Base-by-base conservation (phyloP, 108 stramenopile genomes). In the Pseudonitzschia multiseries region DNA sequence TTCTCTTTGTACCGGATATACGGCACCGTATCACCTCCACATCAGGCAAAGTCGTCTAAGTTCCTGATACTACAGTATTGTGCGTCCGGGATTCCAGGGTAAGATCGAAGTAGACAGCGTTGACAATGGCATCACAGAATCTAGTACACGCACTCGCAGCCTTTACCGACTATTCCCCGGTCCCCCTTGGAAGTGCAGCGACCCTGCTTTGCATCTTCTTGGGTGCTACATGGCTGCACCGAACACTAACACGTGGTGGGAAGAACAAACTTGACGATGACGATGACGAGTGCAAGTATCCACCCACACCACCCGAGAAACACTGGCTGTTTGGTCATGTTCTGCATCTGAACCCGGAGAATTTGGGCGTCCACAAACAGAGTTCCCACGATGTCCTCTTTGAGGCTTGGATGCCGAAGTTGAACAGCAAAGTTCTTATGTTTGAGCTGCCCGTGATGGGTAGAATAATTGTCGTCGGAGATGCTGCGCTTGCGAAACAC, bases 271-370 rank as follows among this genome's bases (percentile, higher is more conserved):
- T 10, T 18, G 46, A 48, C 13, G 13, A 5, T 10, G 46, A 48
- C 46, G 54, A 56, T 10, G 54, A 10, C 2, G 24, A 21, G 20
- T 6, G 2, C 22, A 22, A 56, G 4, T 63, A 29, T 40, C 62
- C 62, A 10, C 62, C 62, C 24, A 21, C 32, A 20, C 62, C 62
- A 12, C 13, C 32, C 8, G 31, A 41, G 0, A 32, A 40, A 29
- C 62, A 63, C 33, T 63, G 62, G 62, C 62, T 63, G 31, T 40
- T 17, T 17, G 31, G 31, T 0, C 62, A 63, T 33, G 62, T 5
- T 3, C 8, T 21, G 40, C 5, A 8, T 5, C 62, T 63, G 27
- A 10, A 22, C 13, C 24, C 21, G 2, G 2, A 2, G 4, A 12
- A 12, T 24, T 10, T 22, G 24, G 21, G 21, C 22, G 17, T 48